Base-by-base conservation (phyloP, 2,329 filamentous ascomycete species). In the Botryotinia globosa region DNA sequence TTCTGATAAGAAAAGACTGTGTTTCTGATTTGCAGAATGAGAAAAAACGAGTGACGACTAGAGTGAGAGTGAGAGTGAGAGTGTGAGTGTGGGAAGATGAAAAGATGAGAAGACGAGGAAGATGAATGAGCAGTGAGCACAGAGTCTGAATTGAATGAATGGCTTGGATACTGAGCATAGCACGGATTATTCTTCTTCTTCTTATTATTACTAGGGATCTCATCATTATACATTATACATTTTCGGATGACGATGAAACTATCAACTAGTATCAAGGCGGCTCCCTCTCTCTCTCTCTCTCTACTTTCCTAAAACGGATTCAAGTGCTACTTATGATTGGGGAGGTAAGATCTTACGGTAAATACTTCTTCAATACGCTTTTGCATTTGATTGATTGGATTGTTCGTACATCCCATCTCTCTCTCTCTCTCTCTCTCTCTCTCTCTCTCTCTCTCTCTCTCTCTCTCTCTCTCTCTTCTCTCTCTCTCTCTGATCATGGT, bases 161-260 rank as follows among this genome's bases (percentile, higher is more conserved):
- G 64, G 44, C 48, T 34, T 48, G 25, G 16, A 20, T 45, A 14
- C 29, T 54, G 44, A 51, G 44, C 42, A 45, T 32, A 54, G 51
- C 51, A 54, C 7, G 51, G 14, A 44, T 42, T 16, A 42, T 42
- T 42, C 14, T 37, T 10, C 9, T 10, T 37, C 9, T 34, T 34
- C 5, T 37, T 37, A 37, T 37, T 37, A 12, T 10, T 1, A 39
- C 39, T 42, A 42, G 39, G 39, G 12, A 42, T 10, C 39, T 42
- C 39, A 42, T 39, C 9, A 12, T 6, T 63, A 29, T 10, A 29
- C 9, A 12, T 6, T 63, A 29, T 10, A 29, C 61, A 29, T 32
- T 63, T 65, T 65, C 63, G 32, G 63, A 65, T 18, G 63, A 65
- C 22, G 54, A 56, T 69, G 67, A 69, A 62, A 69, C 66, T 22